Percentiles rank a stretch among this genome's conserved stretches.
Conservation (phyloP, 2,329 filamentous ascomycete genomes). For the Fusarium guadeloupense region DNA sequence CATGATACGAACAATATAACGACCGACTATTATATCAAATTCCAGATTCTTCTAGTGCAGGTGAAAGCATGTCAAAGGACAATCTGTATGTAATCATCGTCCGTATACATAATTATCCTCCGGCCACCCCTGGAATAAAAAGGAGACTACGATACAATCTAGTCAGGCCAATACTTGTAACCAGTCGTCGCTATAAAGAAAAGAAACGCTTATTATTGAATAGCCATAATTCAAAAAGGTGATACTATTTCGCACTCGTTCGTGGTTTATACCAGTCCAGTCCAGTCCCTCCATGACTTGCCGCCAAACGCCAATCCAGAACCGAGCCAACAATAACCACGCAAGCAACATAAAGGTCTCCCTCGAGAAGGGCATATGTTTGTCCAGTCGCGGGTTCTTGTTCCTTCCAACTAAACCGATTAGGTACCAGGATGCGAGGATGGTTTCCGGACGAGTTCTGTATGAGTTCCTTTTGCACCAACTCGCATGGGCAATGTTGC, state of each 20-base stretch:
- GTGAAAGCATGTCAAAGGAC: no score
- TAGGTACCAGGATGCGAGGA: neutral
- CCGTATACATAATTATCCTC: neutral
- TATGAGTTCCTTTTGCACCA: conserved; percentile 4
- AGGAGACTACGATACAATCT: neutral
- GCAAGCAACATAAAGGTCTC: conserved; percentile 20
- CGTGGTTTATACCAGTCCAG: conserved; percentile 32
- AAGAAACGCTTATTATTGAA: conserved; percentile 37
- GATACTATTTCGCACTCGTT: conserved; percentile 27
- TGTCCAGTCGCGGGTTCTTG: neutral
- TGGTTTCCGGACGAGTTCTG: neutral
- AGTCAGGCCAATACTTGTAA: neutral
- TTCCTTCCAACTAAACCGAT: neutral
- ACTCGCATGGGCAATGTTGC: no score
- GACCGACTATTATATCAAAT: conserved; percentile 10
- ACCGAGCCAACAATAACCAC: conserved; percentile 25
- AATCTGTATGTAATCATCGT: no score
- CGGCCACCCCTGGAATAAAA: neutral
- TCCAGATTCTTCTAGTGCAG: neutral
- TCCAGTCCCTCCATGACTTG: conserved; percentile 27
- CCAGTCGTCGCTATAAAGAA: neutral
- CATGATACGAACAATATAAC: conserved; percentile 34
- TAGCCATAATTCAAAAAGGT: conserved; percentile 33
- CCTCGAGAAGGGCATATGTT: neutral
- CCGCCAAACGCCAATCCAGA: conserved; percentile 41